Evolutionary conservation across 257 asterid genomes (phyloP).

Genomic region (Cinchona pubescens): DNA sequence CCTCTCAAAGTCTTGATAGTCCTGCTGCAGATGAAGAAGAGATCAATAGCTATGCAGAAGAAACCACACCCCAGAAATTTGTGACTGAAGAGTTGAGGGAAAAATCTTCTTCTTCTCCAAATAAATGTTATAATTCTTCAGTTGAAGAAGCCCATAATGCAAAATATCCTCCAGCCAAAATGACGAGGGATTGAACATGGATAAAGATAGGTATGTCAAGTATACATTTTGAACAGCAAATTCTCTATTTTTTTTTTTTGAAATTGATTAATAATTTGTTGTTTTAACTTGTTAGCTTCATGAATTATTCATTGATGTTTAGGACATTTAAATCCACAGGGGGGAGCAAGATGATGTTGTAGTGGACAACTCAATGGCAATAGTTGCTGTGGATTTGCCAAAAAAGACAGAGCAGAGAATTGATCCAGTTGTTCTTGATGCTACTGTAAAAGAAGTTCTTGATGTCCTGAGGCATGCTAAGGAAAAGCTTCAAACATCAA

Average conservation of each 20-base stretch:
- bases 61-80: background rate
- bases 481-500: conserved; percentile 58
- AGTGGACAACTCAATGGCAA: conserved; percentile 49
- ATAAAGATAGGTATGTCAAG: conserved; percentile 20
- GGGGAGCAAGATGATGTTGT: conserved; percentile 26
- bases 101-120: background rate
- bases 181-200: background rate
- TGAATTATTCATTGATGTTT: conserved; percentile 22
- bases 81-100: conserved; percentile 14
- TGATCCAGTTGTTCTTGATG: conserved; percentile 65
- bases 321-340: conserved; percentile 14
- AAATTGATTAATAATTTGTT: background rate
- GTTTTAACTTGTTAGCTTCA: conserved; percentile 18
- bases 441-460: conserved; percentile 58
- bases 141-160: conserved; percentile 6
- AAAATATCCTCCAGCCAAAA: conserved; percentile 9
- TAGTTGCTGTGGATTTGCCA: conserved; percentile 36
- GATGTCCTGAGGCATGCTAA: conserved; percentile 54
- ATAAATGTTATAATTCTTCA: background rate
- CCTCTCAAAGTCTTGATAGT: background rate
- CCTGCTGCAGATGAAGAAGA: conserved; percentile 6
- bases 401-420: conserved; percentile 23
- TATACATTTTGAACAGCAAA: background rate
- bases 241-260: background rate
- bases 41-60: background rate